phyloP scores from a whole-genome alignment of 148 eudicot species.

The Euryodendron excelsum region DNA sequence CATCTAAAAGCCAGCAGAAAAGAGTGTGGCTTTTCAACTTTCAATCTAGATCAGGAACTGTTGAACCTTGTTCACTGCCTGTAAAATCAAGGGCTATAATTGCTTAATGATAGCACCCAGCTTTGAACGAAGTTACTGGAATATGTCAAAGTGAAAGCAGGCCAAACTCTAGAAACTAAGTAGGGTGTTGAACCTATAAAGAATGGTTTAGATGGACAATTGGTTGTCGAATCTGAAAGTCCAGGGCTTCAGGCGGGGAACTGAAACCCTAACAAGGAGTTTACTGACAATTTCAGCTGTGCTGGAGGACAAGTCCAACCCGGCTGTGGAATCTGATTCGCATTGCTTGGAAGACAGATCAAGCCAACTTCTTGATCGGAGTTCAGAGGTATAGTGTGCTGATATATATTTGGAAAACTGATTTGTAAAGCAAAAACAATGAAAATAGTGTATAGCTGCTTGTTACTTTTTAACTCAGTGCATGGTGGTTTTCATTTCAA shows the following conservation, averaged over 20 bases:
- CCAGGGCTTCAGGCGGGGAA: conserved; percentile 70
- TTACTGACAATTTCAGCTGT: conserved; percentile 41
- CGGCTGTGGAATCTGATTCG: conserved; percentile 31
- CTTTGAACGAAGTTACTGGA: conserved; percentile 66
- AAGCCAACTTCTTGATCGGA: conserved; percentile 29
- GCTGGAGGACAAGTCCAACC: conserved; percentile 50
- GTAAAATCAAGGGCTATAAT: conserved; percentile 58
- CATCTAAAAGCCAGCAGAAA: conserved; percentile 55
- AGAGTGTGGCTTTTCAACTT: conserved; percentile 47
- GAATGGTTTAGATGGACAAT: too few relatives aligned
- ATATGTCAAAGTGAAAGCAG: conserved; percentile 46
- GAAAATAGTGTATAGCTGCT: not conserved
- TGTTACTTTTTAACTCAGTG: not conserved
- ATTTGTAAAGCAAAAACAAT: too few relatives aligned
- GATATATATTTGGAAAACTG: too few relatives aligned
- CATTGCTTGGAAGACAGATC: conserved; percentile 24
- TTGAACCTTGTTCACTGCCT: conserved; percentile 49
- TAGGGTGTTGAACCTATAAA: conserved; percentile 26
- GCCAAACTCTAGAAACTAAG: conserved; percentile 32
- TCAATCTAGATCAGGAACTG: conserved; percentile 75
- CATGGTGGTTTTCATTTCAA: not conserved
- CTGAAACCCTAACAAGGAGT: conserved; percentile 52
- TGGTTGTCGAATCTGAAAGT: conserved; percentile 64
- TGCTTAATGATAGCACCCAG: conserved; percentile 53
- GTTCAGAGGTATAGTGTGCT: conserved; percentile 43